These are phyloP conservation scores for Reutealis trisperma DNA, from an alignment of 345 rosid species.

Conservation along the genomic window DNA sequence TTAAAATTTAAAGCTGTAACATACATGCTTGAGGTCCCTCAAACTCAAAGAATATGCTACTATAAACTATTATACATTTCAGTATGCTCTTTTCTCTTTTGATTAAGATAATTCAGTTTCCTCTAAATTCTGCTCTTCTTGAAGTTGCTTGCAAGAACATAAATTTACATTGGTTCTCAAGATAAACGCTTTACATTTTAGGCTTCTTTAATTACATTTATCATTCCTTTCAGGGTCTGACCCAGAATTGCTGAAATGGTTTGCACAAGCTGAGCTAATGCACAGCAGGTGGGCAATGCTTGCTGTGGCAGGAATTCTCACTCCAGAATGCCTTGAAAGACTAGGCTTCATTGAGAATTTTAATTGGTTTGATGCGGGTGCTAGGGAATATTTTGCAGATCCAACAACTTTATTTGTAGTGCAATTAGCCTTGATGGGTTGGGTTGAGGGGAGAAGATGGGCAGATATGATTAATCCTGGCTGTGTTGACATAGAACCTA, in stretches of 20 bases:
- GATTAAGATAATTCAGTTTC: not conserved
- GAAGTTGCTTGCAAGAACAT: too few relatives aligned
- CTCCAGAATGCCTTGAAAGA: slow-evolving; percentile 82
- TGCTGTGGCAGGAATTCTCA: slow-evolving; percentile 75
- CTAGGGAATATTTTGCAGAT: slow-evolving; percentile 73
- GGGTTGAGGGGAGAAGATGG: slow-evolving; percentile 95
- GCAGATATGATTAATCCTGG: slow-evolving; percentile 90
- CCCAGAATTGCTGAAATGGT: slow-evolving; percentile 82
- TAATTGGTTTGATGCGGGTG: slow-evolving; percentile 90
- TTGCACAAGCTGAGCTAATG: slow-evolving; percentile 89
- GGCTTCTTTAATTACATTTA: not conserved
- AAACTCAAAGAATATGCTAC: too few relatives aligned
- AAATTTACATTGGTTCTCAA: not conserved
- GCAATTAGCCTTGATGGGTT: slow-evolving; percentile 80
- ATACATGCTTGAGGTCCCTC: too few relatives aligned
- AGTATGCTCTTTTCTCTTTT: not conserved
- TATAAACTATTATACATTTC: too few relatives aligned
- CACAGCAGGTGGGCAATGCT: slow-evolving; percentile 99
- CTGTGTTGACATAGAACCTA: slow-evolving; percentile 65
- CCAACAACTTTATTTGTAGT: slow-evolving; percentile 64
- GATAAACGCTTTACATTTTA: not conserved
- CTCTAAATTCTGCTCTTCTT: too few relatives aligned
- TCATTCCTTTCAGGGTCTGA: slow-evolving; percentile 65
- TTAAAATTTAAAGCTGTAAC: too few relatives aligned
- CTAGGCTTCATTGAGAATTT: slow-evolving; percentile 68